A percentile compares a stretch with the other conserved stretches of the same genome.
Conservation (phyloP, 225 moss, liverwort and hornwort species). For the Marchantia polymorpha region DNA sequence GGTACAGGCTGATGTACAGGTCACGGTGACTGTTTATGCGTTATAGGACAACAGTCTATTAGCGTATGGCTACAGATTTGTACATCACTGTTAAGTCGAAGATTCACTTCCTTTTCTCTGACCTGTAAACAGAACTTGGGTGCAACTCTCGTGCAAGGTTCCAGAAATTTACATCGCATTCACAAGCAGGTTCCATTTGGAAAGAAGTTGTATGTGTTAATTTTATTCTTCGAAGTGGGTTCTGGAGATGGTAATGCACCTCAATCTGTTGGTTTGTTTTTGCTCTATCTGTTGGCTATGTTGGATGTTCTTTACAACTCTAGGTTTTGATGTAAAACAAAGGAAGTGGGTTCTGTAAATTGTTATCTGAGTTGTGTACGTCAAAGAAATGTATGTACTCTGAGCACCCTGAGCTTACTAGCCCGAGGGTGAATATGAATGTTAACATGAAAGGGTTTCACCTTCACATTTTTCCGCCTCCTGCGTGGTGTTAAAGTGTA, state of each 20-base stretch:
- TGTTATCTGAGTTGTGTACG: neutral
- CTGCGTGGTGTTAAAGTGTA: too few relatives aligned
- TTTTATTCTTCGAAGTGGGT: constrained; percentile 66
- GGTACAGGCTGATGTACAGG: too few relatives aligned
- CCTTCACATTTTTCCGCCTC: too few relatives aligned
- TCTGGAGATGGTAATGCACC: constrained; percentile 49
- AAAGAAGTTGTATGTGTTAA: constrained; percentile 54
- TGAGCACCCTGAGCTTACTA: too few relatives aligned
- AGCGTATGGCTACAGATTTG: too few relatives aligned
- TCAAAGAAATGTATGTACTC: neutral
- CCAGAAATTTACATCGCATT: constrained; percentile 59
- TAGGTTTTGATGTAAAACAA: neutral
- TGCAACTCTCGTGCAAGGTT: constrained; percentile 67
- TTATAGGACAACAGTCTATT: too few relatives aligned
- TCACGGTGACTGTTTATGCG: too few relatives aligned
- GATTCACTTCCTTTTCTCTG: neutral
- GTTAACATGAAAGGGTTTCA: too few relatives aligned
- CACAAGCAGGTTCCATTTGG: constrained; percentile 71
- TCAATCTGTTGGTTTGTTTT: neutral
- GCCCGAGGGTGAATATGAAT: too few relatives aligned
- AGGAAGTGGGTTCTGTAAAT: too few relatives aligned
- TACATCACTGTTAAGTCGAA: too few relatives aligned
- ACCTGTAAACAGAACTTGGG: constrained; percentile 35
- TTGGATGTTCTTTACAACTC: neutral
- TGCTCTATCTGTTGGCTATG: neutral